These are phyloP conservation scores for Alternaria sp. DNA, from an alignment of 2,329 filamentous ascomycete species.

Conservation along the genomic window DNA sequence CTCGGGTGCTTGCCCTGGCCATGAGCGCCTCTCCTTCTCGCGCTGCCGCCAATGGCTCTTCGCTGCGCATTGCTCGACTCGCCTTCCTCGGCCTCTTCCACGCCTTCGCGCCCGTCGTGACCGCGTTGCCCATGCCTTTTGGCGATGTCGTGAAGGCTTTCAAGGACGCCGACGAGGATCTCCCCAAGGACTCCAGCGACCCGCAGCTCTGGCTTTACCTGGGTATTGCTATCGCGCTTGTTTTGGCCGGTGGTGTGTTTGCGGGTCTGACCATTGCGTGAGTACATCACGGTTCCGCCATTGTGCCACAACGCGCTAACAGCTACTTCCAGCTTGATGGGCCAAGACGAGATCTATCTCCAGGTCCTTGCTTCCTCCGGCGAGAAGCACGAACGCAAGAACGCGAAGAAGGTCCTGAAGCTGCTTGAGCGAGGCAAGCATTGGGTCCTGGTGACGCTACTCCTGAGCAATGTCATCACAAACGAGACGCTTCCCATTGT, in stretches of 20 bases:
- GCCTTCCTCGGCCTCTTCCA: conserved; percentile 43
- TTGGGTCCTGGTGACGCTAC: conserved; percentile 94
- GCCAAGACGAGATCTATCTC: conserved; percentile 92
- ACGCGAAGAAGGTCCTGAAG: conserved; percentile 81
- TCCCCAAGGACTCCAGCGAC: conserved; percentile 57
- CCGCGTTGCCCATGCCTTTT: conserved; percentile 44
- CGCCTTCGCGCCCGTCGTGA: conserved; percentile 43
- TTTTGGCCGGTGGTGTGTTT: conserved; percentile 89
- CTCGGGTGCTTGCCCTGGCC: conserved; percentile 30
- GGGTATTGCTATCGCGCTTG: conserved; percentile 78
- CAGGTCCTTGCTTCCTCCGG: conserved; percentile 91
- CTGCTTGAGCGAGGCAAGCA: conserved; percentile 91
- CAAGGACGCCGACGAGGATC: conserved; percentile 33
- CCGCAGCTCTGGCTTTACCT: conserved; percentile 82
- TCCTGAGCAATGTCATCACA: conserved; percentile 96
- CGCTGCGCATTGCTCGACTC: conserved; percentile 34
- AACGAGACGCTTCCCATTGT: conserved; percentile 94
- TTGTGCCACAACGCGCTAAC: conserved; percentile 33
- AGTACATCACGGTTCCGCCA: conserved; percentile 43
- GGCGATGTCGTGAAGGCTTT: conserved; percentile 32
- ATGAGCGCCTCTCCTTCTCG: conserved; percentile 37
- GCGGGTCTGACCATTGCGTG: conserved; percentile 90
- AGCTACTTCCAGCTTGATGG: conserved; percentile 62
- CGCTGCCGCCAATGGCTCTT: conserved; percentile 41
- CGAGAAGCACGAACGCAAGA: conserved; percentile 83